A percentile compares a stretch with the other conserved stretches of the same genome.
Evolutionary conservation across 306 rosid species (phyloP).

Genomic region (Castanopsis chinensis): DNA sequence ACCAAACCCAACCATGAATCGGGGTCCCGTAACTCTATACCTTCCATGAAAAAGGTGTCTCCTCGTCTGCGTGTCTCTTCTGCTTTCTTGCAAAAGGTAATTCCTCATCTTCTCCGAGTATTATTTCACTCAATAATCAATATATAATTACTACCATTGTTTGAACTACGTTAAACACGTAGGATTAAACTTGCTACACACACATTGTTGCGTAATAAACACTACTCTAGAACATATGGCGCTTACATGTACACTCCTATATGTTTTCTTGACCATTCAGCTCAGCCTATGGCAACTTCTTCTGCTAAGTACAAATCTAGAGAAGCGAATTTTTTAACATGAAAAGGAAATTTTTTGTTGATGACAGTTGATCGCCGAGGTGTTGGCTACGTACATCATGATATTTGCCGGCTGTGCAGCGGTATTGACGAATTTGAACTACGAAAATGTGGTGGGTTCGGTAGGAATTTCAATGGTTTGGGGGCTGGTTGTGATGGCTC

Average conservation of each 20-base stretch:
- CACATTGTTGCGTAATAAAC: no score
- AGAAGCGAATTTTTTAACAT: not conserved
- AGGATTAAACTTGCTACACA: no score
- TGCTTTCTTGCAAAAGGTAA: no score
- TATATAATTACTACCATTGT: not conserved
- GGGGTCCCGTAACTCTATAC: constrained; percentile 18
- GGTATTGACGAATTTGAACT: constrained; percentile 48
- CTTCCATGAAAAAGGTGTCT: constrained; percentile 70
- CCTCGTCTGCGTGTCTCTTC: no score
- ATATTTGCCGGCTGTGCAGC: constrained; percentile 77
- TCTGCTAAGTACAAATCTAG: not conserved
- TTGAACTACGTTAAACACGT: no score
- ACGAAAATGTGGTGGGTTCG: constrained; percentile 36
- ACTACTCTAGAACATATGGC: no score
- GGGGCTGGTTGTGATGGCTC: constrained; percentile 53
- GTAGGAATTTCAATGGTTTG: constrained; percentile 68
- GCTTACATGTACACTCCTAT: no score
- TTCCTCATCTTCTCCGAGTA: not conserved
- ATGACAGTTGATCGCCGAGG: constrained; percentile 71
- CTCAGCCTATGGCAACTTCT: no score
- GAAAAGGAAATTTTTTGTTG: not conserved
- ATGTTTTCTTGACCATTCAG: not conserved
- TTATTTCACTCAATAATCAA: not conserved
- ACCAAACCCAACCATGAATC: constrained; percentile 20
- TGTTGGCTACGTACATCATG: constrained; percentile 71